phyloP scores from a whole-genome alignment of 768 basidiomycete genomes.

The Mycena crocata region DNA sequence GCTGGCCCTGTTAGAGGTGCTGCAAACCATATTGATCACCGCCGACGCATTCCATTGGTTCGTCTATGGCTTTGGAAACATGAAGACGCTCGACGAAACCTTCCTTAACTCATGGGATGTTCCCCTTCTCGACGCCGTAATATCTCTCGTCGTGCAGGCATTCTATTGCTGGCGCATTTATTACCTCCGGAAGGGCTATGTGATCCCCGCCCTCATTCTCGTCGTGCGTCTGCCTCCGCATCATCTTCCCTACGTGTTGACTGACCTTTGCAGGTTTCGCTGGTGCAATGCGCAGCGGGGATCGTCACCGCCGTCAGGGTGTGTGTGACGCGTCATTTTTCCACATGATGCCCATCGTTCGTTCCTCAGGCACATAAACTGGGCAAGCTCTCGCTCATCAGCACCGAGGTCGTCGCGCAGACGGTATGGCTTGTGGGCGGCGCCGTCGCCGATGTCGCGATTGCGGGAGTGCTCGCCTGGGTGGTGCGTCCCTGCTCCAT shows the following conservation, averaged over 20 bases:
- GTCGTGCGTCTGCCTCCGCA: constrained; percentile 15
- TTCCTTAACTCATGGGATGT: constrained; percentile 36
- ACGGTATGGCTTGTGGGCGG: constrained; percentile 32
- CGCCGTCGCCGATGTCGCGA: constrained; percentile 28
- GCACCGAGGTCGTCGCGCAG: constrained; percentile 20
- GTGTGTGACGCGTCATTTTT: background rate
- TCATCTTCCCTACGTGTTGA: background rate
- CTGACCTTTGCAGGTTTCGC: constrained; percentile 21
- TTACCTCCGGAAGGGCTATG: constrained; percentile 17
- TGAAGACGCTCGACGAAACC: constrained; percentile 22
- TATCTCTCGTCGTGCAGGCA: constrained; percentile 35
- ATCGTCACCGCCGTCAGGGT: constrained; percentile 26
- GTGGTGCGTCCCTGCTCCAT: constrained; percentile 21
- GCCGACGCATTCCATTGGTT: constrained; percentile 42
- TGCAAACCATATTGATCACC: constrained; percentile 35
- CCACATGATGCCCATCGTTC: background rate
- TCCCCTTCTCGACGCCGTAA: constrained; percentile 34
- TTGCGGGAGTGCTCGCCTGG: constrained; percentile 28
- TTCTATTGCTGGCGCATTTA: constrained; percentile 37
- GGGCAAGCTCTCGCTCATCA: constrained; percentile 22
- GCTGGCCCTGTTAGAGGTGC: constrained; percentile 33
- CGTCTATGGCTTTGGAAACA: constrained; percentile 35
- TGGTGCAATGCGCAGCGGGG: constrained; percentile 22
- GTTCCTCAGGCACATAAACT: constrained; percentile 22
- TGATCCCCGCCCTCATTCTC: constrained; percentile 27